Evolutionary conservation across 805 yeast genomes (phyloP).

Genomic region (Starmerella tilneyi): DNA sequence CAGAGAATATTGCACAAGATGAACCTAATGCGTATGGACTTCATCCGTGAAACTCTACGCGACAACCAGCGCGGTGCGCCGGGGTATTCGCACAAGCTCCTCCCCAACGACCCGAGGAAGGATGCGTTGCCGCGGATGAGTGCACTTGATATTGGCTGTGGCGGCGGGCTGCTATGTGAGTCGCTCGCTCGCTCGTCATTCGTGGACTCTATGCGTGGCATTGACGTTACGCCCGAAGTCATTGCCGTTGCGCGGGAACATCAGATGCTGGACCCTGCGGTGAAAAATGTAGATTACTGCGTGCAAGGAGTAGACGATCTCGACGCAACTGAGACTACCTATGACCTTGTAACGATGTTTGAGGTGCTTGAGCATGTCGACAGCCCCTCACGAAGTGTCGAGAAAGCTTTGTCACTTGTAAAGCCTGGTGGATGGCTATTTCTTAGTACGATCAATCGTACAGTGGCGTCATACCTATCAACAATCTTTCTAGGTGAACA

Average conservation of each 20-base stretch:
- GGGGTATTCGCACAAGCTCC: slow-evolving; percentile 57
- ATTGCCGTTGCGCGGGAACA: slow-evolving; percentile 70
- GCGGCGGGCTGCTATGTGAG: slow-evolving; percentile 92
- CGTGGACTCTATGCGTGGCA: slow-evolving; percentile 58
- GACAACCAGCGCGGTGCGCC: slow-evolving; percentile 47
- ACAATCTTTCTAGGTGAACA: slow-evolving; percentile 87
- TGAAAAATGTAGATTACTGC: slow-evolving; percentile 52
- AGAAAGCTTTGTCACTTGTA: slow-evolving; percentile 57
- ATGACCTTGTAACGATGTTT: slow-evolving; percentile 77
- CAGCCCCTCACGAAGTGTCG: slow-evolving; percentile 61
- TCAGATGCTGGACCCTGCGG: slow-evolving; percentile 51
- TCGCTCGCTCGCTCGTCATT: slow-evolving; percentile 64
- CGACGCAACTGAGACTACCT: slow-evolving; percentile 32
- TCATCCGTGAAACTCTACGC: slow-evolving; percentile 54
- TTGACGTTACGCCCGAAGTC: slow-evolving; percentile 79
- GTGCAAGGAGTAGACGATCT: slow-evolving; percentile 54
- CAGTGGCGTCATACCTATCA: slow-evolving; percentile 76
- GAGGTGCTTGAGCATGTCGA: slow-evolving; percentile 94
- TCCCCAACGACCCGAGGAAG: slow-evolving; percentile 40
- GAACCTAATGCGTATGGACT: slow-evolving; percentile 85
- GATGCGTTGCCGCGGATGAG: slow-evolving; percentile 40
- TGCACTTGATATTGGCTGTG: slow-evolving; percentile 89
- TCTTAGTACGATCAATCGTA: slow-evolving; percentile 85
- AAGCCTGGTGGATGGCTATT: slow-evolving; percentile 77
- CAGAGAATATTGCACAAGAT: slow-evolving; percentile 89